Evolutionary conservation across 1,284 basidiomycete species (phyloP).

Genomic region (Naganishia liquefaciens): DNA sequence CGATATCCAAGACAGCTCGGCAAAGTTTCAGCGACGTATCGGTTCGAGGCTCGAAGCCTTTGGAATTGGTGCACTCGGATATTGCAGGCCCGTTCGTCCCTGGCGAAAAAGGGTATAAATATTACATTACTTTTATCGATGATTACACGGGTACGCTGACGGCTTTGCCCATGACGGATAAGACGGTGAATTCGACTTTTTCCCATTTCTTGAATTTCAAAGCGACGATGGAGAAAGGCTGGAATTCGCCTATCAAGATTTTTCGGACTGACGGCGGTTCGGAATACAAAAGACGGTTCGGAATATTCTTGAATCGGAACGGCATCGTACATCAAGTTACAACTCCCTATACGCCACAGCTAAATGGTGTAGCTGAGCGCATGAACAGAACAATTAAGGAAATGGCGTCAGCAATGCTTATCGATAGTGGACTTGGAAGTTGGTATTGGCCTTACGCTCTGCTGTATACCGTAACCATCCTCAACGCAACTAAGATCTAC

Average conservation of each 20-base stretch:
- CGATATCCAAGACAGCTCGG: conserved; percentile 35
- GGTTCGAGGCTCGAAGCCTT: conserved; percentile 32
- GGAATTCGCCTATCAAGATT: conserved; percentile 45
- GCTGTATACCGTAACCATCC: conserved; percentile 7
- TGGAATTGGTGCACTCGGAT: conserved; percentile 52
- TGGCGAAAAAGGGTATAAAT: conserved; percentile 43
- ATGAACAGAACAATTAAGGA: conserved; percentile 40
- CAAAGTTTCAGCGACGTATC: conserved; percentile 37
- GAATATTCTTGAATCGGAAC: conserved; percentile 39
- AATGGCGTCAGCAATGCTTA: conserved; percentile 30
- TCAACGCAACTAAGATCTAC: conserved; percentile 8
- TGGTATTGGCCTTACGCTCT: conserved; percentile 34
- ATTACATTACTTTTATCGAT: conserved; percentile 54
- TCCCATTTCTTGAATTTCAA: conserved; percentile 47
- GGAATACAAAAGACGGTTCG: conserved; percentile 44
- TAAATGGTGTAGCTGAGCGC: conserved; percentile 43
- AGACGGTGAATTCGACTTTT: conserved; percentile 45
- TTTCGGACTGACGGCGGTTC: conserved; percentile 49
- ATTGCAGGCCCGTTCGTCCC: conserved; percentile 48
- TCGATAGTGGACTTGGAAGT: conserved; percentile 17
- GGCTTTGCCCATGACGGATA: conserved; percentile 45
- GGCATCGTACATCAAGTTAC: conserved; percentile 42
- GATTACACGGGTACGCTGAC: conserved; percentile 41
- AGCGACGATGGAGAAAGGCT: conserved; percentile 39
- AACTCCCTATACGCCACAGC: conserved; percentile 39